Percentiles rank a stretch among this genome's conserved stretches.
Evolutionary conservation across 352 stramenopile genomes (phyloP).

Genomic region (Phytopythium oedochilum): DNA sequence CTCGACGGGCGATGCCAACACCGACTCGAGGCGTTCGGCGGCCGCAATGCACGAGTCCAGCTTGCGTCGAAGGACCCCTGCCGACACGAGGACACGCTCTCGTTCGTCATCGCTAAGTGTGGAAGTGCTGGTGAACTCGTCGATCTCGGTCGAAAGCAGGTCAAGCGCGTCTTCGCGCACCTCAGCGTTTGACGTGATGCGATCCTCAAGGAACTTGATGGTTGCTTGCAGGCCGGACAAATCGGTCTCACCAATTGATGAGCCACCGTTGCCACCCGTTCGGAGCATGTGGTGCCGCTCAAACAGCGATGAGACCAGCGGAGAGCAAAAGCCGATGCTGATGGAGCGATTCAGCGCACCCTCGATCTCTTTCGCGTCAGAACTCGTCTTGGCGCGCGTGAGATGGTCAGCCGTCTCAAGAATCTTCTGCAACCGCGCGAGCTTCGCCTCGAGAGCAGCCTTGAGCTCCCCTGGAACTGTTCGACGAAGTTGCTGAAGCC

Average conservation of each 20-base stretch:
- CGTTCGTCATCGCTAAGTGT: slow-evolving; percentile 20
- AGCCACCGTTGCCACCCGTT: slow-evolving; percentile 9
- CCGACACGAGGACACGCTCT: slow-evolving; percentile 33
- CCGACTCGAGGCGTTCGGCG: slow-evolving; percentile 37
- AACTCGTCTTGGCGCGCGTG: slow-evolving; percentile 19
- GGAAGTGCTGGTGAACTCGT: slow-evolving; percentile 34
- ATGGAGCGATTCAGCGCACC: slow-evolving; percentile 50
- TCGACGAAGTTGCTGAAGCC: slow-evolving; percentile 18
- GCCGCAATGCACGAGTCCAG: slow-evolving; percentile 47
- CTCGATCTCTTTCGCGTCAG: slow-evolving; percentile 37
- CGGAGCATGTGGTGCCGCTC: slow-evolving; percentile 32
- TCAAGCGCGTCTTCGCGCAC: slow-evolving; percentile 56
- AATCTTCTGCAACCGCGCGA: slow-evolving; percentile 38
- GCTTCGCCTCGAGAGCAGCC: slow-evolving; percentile 32
- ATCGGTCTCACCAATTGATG: slow-evolving; percentile 3
- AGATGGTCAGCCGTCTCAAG: slow-evolving; percentile 32
- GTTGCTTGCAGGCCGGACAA: slow-evolving; percentile 44
- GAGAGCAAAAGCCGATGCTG: slow-evolving; percentile 48
- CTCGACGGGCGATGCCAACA: slow-evolving; percentile 35
- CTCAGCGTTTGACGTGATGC: slow-evolving; percentile 45
- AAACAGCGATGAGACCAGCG: slow-evolving; percentile 42
- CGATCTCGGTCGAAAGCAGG: slow-evolving; percentile 43
- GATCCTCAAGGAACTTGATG: slow-evolving; percentile 50
- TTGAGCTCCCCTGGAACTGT: slow-evolving; percentile 18
- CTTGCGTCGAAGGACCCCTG: slow-evolving; percentile 37